Conservation (phyloP, 2,329 filamentous ascomycete genomes). For the Microdochium trichocladiopsis region DNA sequence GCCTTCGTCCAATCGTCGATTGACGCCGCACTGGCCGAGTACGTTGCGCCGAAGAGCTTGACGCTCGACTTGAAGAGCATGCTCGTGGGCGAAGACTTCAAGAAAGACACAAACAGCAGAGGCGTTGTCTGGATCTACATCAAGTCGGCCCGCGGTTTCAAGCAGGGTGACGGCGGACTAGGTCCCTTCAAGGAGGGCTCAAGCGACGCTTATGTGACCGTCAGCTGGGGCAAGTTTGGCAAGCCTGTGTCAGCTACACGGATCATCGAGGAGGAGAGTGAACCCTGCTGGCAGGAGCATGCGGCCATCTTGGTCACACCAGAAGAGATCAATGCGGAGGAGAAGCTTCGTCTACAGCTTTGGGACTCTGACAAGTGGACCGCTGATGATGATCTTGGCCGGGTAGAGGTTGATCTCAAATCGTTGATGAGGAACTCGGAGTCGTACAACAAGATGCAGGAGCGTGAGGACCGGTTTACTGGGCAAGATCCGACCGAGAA, state of each 20-base stretch:
- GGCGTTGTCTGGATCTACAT: constrained; percentile 62
- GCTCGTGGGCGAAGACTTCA: constrained; percentile 72
- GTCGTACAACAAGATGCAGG: constrained; percentile 53
- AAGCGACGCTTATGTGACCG: constrained; percentile 64
- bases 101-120: constrained; percentile 61
- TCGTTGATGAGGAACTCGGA: constrained; percentile 52
- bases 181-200: constrained; percentile 52
- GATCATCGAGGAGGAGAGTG: constrained; percentile 56
- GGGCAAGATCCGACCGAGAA: constrained; percentile 57
- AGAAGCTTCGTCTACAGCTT: constrained; percentile 61
- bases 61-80: constrained; percentile 71
- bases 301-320: constrained; percentile 62
- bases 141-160: constrained; percentile 62
- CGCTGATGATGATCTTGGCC: constrained; percentile 67
- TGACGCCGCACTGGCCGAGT: constrained; percentile 66
- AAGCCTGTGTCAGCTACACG: constrained; percentile 61
- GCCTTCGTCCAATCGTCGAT: constrained; percentile 70
- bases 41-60: constrained; percentile 69
- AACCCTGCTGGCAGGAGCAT: constrained; percentile 66
- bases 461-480: constrained; percentile 58
- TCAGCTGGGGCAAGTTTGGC: constrained; percentile 73
- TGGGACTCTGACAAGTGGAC: constrained; percentile 71
- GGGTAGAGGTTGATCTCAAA: constrained; percentile 63
- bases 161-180: constrained; percentile 59
- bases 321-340: constrained; percentile 65